These are phyloP conservation scores for Geum urbanum DNA, from an alignment of 306 rosid species.

Conservation along the genomic window DNA sequence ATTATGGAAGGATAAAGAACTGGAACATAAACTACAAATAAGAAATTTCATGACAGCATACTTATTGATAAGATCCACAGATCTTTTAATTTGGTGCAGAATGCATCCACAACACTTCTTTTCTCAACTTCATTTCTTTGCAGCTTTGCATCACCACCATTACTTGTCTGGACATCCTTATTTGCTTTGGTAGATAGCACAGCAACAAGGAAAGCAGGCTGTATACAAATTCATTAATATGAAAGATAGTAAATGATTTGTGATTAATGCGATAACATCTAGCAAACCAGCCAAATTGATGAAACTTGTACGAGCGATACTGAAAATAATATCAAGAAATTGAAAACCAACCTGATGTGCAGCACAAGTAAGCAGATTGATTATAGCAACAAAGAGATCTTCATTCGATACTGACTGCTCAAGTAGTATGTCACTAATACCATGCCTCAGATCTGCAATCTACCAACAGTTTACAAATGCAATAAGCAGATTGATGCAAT, in stretches of 20 bases:
- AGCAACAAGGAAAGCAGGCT: slow-evolving; percentile 85
- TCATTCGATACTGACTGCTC: slow-evolving; percentile 60
- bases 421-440: slow-evolving; percentile 50
- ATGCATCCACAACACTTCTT: slow-evolving; percentile 49
- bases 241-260: neutral
- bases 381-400: slow-evolving; percentile 70
- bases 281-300: neutral
- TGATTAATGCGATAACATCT: neutral
- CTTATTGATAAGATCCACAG: slow-evolving; percentile 51
- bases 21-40: slow-evolving; percentile 1
- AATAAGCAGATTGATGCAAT: slow-evolving; percentile 10
- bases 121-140: slow-evolving; percentile 43
- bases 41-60: slow-evolving; percentile 26
- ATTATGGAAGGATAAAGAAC: slow-evolving; percentile 3
- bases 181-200: slow-evolving; percentile 46
- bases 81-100: slow-evolving; percentile 44
- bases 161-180: slow-evolving; percentile 34
- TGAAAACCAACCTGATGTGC: slow-evolving; percentile 68
- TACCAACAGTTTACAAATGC: slow-evolving; percentile 29
- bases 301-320: neutral
- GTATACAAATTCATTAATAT: slow-evolving; percentile 36
- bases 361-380: slow-evolving; percentile 70
- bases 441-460: slow-evolving; percentile 60
- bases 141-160: slow-evolving; percentile 39
- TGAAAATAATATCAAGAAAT: slow-evolving; percentile 6